These are phyloP conservation scores for Singerocomus inundabilis DNA, from an alignment of 1,284 basidiomycete species.

Conservation along the genomic window DNA sequence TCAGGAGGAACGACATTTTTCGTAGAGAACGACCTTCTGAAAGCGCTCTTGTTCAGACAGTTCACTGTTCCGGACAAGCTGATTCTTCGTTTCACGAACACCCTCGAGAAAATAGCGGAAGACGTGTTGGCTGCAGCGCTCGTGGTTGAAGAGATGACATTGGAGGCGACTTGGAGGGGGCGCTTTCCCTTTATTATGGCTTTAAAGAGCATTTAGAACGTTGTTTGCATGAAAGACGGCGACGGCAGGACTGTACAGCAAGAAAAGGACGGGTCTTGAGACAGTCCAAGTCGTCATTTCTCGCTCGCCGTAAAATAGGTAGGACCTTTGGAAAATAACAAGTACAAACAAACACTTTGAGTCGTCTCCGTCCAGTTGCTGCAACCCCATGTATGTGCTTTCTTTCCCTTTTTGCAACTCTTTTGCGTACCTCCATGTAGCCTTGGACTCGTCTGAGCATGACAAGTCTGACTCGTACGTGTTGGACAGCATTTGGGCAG, in stretches of 20 bases:
- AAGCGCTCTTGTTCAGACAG: slow-evolving; percentile 25
- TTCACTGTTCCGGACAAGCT: slow-evolving; percentile 38
- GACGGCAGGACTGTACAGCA: slow-evolving; percentile 5
- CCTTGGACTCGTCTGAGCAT: no score
- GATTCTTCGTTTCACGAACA: slow-evolving; percentile 44
- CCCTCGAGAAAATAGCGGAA: slow-evolving; percentile 48
- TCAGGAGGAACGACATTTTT: slow-evolving; percentile 31
- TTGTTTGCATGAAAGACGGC: slow-evolving; percentile 18
- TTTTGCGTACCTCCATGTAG: background rate
- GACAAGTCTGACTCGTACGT: no score
- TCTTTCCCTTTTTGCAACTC: background rate
- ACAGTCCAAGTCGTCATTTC: slow-evolving; percentile 11
- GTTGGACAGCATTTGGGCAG: no score
- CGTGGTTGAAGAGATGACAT: slow-evolving; percentile 44
- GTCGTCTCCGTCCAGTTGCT: background rate
- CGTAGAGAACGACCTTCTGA: slow-evolving; percentile 45
- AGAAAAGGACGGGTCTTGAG: slow-evolving; percentile 1
- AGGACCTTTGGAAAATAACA: slow-evolving; percentile 26
- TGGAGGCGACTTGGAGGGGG: slow-evolving; percentile 51
- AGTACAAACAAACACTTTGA: slow-evolving; percentile 20
- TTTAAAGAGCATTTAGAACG: slow-evolving; percentile 32
- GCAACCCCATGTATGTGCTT: no score
- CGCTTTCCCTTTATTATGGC: slow-evolving; percentile 42
- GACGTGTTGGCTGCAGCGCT: slow-evolving; percentile 52
- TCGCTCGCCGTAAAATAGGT: slow-evolving; percentile 12